Evolutionary conservation across 768 basidiomycete species (phyloP), one percentile per base, ranked within the genome.

Genomic region (Lanmaoa rubissima): DNA sequence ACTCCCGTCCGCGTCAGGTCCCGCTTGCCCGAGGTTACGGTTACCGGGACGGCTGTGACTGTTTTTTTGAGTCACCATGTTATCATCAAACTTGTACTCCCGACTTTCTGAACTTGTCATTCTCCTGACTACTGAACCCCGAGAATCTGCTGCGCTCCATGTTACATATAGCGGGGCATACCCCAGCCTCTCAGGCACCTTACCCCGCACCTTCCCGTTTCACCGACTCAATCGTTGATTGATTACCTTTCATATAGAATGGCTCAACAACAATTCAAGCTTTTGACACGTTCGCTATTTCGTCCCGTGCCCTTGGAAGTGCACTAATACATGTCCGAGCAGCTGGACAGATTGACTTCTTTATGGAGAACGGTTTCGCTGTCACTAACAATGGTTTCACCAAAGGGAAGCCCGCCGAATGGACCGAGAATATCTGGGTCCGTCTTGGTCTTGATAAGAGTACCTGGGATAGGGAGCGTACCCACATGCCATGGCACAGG

Each of bases 301-400:
- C 24, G 14, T 32, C 43, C 7, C 24, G 28, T 9, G 4, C 12
- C 32, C 32, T 40, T 32, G 32, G 19, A 9, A 14, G 11, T 10
- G 11, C 31, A 44, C 19, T 61, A 4, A 40, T 16, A 1, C 31
- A 21, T 40, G n/a, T 48, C 6, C 32, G 2, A 53, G 59, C 12
- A 79, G 79, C 70, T 36, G 81, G 76, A 52, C 78, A 85, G 57
- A 74, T 80, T 35, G 71, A 79, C 41, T 78, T 81, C 59, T 85
- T 85, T 66, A 71, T 86, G 47, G 75, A 80, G 55, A 69, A 83
- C 53, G 83, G 84, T 7, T 85, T 79, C 57, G 67, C 85, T 43
- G 68, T 81, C 40, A 76, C 85, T 57, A 77, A 78, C 60, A 64
- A 74, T 34, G 83, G 82, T 1, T 85, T 86, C 64, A 76, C 79